These are phyloP conservation scores for Stereum hirsutum DNA, from an alignment of 1,284 basidiomycete species.

Conservation along the genomic window DNA sequence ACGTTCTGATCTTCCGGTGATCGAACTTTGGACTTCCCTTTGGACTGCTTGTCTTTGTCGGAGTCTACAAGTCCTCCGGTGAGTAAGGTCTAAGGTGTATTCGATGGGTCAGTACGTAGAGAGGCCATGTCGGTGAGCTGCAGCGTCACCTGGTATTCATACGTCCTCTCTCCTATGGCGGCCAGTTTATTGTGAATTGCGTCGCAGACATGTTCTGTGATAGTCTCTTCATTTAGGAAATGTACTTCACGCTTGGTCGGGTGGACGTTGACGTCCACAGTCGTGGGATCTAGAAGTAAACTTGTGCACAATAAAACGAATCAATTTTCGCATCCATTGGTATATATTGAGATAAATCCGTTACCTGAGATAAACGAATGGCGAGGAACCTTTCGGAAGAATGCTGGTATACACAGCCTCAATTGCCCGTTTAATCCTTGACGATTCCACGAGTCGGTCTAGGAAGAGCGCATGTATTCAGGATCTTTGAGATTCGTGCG, in stretches of 20 bases:
- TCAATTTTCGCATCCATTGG: neutral
- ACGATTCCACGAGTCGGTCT: slow-evolving; percentile 94
- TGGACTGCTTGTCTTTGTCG: slow-evolving; percentile 27
- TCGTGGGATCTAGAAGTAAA: slow-evolving; percentile 76
- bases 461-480: slow-evolving; percentile 4
- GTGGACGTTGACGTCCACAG: slow-evolving; percentile 96
- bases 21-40: slow-evolving; percentile 33
- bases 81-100: slow-evolving; percentile 45
- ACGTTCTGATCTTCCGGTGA: slow-evolving; percentile 21
- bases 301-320: slow-evolving; percentile 25
- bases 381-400: slow-evolving; percentile 86
- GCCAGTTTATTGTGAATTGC: slow-evolving; percentile 61
- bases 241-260: slow-evolving; percentile 97
- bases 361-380: slow-evolving; percentile 90
- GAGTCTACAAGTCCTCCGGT: slow-evolving; percentile 37
- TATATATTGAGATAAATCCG: slow-evolving; percentile 2
- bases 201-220: slow-evolving; percentile 77
- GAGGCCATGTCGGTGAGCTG: neutral
- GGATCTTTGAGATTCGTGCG: neutral
- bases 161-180: slow-evolving; percentile 62
- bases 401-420: slow-evolving; percentile 82
- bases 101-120: neutral
- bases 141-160: slow-evolving; percentile 69
- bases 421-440: slow-evolving; percentile 79
- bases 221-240: slow-evolving; percentile 88